Evolutionary conservation across 2,329 filamentous ascomycete genomes (phyloP).

Genomic region (Sporothrix protearum): DNA sequence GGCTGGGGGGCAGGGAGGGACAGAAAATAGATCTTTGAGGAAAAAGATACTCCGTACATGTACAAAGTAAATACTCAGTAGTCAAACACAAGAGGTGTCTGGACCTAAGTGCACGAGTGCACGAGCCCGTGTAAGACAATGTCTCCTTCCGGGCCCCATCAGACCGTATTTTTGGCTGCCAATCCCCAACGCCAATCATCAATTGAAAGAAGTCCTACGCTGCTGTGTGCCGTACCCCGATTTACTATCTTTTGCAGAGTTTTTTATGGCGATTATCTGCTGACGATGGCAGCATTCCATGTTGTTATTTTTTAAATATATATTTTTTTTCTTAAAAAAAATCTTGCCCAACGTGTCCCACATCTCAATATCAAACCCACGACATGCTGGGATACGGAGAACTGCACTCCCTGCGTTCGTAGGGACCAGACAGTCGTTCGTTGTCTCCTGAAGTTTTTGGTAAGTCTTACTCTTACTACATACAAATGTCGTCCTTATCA

Average conservation of each 20-base stretch:
- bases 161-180: not conserved
- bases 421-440: conserved; percentile 13
- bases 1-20: conserved; percentile 7
- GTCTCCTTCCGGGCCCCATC: not conserved
- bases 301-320: not conserved
- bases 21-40: not conserved
- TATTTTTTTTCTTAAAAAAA: too few species aligned
- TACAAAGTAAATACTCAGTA: not conserved
- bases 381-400: not conserved
- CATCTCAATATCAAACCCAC: not conserved
- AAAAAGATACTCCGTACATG: not conserved
- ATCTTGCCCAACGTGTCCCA: not conserved
- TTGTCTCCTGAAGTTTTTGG: not conserved
- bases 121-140: conserved; percentile 4
- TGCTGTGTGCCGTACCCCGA: not conserved
- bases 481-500: not conserved
- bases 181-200: conserved; percentile 10
- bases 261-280: not conserved
- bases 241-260: too few species aligned
- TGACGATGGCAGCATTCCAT: not conserved
- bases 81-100: not conserved
- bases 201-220: conserved; percentile 6
- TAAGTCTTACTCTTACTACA: too few species aligned
- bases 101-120: conserved; percentile 6
- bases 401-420: not conserved